Evolutionary conservation across 768 basidiomycete species (phyloP).

Genomic region (Lentinus brumalis): DNA sequence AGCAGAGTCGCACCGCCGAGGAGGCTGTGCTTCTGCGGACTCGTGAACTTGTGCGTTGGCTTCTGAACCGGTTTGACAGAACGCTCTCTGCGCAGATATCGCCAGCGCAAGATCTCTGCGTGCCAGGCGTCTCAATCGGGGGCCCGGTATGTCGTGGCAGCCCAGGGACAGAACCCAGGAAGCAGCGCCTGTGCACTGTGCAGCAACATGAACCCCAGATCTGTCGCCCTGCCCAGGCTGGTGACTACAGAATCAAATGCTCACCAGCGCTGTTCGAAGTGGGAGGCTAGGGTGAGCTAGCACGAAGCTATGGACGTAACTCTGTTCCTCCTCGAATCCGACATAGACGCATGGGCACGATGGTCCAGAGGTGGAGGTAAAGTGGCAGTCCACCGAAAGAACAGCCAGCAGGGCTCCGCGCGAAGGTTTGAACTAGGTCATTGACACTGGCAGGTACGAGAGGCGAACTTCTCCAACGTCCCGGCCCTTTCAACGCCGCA

Average conservation of each 20-base stretch:
- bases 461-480: too few relatives aligned
- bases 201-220: not conserved
- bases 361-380: too few relatives aligned
- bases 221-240: not conserved
- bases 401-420: too few relatives aligned
- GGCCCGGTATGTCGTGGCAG: not conserved
- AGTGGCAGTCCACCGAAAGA: too few relatives aligned
- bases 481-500: too few relatives aligned
- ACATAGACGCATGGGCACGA: too few relatives aligned
- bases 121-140: not conserved
- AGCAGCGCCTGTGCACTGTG: not conserved
- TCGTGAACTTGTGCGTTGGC: not conserved
- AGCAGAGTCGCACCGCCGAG: not conserved
- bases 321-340: too few relatives aligned
- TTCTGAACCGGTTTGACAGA: not conserved
- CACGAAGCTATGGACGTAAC: too few relatives aligned
- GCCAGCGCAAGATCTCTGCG: not conserved
- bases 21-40: not conserved
- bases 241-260: not conserved
- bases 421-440: too few relatives aligned
- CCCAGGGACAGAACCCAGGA: not conserved
- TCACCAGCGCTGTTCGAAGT: not conserved
- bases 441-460: too few relatives aligned
- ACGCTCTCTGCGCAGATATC: not conserved
- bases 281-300: not conserved